phyloP scores from a whole-genome alignment of 192 early-diverging fungal species.

The Coemansia sp. region DNA sequence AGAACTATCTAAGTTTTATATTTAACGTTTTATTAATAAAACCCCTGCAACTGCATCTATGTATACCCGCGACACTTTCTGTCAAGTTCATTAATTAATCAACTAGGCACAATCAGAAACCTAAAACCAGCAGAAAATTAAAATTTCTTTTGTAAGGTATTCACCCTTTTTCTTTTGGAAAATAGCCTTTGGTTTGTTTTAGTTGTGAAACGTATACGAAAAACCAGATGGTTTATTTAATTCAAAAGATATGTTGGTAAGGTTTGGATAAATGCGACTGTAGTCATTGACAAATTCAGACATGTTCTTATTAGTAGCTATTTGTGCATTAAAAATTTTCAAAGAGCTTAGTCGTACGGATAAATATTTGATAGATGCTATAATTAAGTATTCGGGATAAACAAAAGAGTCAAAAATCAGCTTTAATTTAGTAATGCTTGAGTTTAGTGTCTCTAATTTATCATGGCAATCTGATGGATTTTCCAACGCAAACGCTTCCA shows the following conservation, averaged over 20 bases:
- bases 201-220: no score
- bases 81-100: no score
- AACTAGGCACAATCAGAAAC: no score
- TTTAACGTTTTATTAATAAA: no score
- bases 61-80: no score
- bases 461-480: background rate
- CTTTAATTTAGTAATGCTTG: conserved; percentile 1
- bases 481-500: background rate
- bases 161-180: no score
- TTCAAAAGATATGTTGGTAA: background rate
- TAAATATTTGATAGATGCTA: conserved; percentile 11
- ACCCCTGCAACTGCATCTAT: no score
- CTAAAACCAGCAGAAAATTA: no score
- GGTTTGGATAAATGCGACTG: conserved; percentile 5
- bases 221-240: background rate
- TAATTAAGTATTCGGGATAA: background rate
- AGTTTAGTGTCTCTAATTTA: conserved; percentile 7
- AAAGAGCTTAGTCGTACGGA: conserved; percentile 3
- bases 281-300: conserved; percentile 4
- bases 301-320: conserved; percentile 3
- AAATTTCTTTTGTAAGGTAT: no score
- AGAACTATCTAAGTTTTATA: no score
- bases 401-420: background rate
- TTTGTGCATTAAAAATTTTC: conserved; percentile 7
- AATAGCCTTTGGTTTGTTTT: no score